Conservation (phyloP, 441 rosid species). For the Erysimum pusillum region DNA sequence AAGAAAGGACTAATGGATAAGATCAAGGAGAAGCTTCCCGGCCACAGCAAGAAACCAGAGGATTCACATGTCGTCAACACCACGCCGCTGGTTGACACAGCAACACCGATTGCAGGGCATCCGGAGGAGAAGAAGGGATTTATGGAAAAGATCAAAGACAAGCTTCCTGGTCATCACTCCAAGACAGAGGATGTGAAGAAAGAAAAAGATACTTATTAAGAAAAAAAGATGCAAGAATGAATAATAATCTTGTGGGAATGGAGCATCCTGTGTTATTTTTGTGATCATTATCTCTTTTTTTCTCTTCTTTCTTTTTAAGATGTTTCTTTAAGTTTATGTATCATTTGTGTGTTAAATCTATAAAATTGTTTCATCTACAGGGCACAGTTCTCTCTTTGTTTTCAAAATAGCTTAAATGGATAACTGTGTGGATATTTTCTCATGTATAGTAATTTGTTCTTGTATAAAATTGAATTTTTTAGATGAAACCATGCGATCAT, state of each 20-base stretch:
- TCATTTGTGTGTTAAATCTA: slow-evolving; percentile 22
- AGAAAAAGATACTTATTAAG: slow-evolving; percentile 45
- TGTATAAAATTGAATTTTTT: too few relatives aligned
- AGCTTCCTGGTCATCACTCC: slow-evolving; percentile 74
- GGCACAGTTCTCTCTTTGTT: slow-evolving; percentile 20
- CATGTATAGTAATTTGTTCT: too few relatives aligned
- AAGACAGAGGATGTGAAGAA: slow-evolving; percentile 63
- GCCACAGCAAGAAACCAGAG: slow-evolving; percentile 56
- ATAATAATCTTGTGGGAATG: slow-evolving; percentile 14
- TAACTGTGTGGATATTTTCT: slow-evolving; percentile 8
- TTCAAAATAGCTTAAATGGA: background rate
- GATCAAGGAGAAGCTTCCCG: slow-evolving; percentile 81
- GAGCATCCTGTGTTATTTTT: slow-evolving; percentile 14
- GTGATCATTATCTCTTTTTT: slow-evolving; percentile 1
- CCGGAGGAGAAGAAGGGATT: slow-evolving; percentile 73
- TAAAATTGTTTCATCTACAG: background rate
- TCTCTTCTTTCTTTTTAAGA: background rate
- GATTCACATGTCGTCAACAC: slow-evolving; percentile 46
- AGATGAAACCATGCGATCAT: too few relatives aligned
- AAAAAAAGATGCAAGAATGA: slow-evolving; percentile 4
- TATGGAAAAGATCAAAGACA: slow-evolving; percentile 76
- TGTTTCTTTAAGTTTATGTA: slow-evolving; percentile 15
- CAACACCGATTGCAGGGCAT: slow-evolving; percentile 1
- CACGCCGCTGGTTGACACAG: background rate
- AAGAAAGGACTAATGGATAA: slow-evolving; percentile 59